Base-by-base conservation (phyloP, 768 basidiomycete species). In the Royoungia palumana region DNA sequence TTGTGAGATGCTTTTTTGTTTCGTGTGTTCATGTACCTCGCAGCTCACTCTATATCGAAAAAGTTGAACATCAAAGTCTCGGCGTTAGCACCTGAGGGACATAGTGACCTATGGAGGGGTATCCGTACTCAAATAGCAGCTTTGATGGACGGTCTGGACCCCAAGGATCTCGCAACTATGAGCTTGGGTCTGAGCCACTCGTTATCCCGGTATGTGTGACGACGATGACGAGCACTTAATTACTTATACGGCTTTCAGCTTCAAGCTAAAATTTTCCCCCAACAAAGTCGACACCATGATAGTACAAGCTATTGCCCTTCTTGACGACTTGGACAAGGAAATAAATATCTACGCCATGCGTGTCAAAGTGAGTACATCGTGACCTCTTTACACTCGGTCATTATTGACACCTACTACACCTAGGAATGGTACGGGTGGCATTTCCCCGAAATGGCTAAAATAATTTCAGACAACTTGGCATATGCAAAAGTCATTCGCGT, bases 401-500 rank as follows among this genome's bases (percentile, higher is more conserved):
- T 51, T 3, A 38, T 51, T 43, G 27, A 53, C 34, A 44, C 36
- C 41, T 20, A n/a, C n/a, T n/a, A 41, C 22, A 59, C 32, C 32
- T 14, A 96, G 95, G 96, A 99, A 81, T 99, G 96, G 96, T 99
- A 99, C 61, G 96, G 96, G 32, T 99, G 96, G 96, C 96, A 99
- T 75, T 99, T 99, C 80, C 96, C 96, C 5, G 96, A 99, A 72
- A 90, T 99, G 87, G 89, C 87, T 50, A 98, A 97, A 75, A 98
- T 99, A 66, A 89, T 99, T 57, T 82, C 85, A 51, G 96, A 99
- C 76, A 99, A 96, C 71, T 73, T 94, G 50, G 94, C 95, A 17
- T 98, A 98, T 67, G 94, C 96, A 51, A 96, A 93, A 73, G 87
- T 88, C 49, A 83, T 99, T 60, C 87, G 86, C 47, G 70, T 78